Base-by-base conservation (phyloP, 2,329 filamentous ascomycete species). In the Nemania diffusa region DNA sequence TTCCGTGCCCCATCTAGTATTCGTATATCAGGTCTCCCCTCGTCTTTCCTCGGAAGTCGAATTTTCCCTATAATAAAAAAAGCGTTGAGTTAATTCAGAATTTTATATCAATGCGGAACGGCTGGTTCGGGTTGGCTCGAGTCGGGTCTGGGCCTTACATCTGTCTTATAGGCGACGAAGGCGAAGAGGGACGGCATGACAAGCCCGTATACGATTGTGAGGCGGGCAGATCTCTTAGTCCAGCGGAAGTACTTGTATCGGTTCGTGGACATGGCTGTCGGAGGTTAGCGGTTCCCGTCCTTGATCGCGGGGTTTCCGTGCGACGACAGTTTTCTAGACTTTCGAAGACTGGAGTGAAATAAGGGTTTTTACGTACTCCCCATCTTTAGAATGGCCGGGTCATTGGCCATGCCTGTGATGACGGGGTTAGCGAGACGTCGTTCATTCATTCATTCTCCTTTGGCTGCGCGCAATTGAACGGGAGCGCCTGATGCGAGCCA, bases 241-340 rank as follows among this genome's bases (percentile, higher is more conserved):
- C 93, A 98, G 81, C 93, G 88, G 88, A 98, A 99, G 88, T 93
- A 97, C 83, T 93, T 93, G 88, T 94, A 91, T 73, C 96, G 91
- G 84, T 92, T 93, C 77, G 87, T 84, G 77, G 87, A 88, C 89
- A 97, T 92, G 79, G 91, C 94, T 97, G 76, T 74, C 37, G 15
- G 37, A 2, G 29, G 52, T 52, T 55, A 59, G 57, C 34, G 22
- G 24, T 37, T 24, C 22, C 48, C 24, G 48, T 8, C 2, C 63
- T 17, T 51, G 26, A 5, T 62, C 55, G 34, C 20, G 17, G 60
- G 29, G 34, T 9, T 11, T 66, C 34, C 48, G 32, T 17, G 40
- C 50, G n/a, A n/a, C n/a, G 3, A 24, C 13, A 22, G 50, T 15
- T 8, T 44, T 29, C n/a, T 11, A 5, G 27, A 20, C 34, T 27